Evolutionary conservation across 768 basidiomycete genomes (phyloP), one percentile per base, ranked within the genome.

Genomic region (Neoboletus subvelutipes): DNA sequence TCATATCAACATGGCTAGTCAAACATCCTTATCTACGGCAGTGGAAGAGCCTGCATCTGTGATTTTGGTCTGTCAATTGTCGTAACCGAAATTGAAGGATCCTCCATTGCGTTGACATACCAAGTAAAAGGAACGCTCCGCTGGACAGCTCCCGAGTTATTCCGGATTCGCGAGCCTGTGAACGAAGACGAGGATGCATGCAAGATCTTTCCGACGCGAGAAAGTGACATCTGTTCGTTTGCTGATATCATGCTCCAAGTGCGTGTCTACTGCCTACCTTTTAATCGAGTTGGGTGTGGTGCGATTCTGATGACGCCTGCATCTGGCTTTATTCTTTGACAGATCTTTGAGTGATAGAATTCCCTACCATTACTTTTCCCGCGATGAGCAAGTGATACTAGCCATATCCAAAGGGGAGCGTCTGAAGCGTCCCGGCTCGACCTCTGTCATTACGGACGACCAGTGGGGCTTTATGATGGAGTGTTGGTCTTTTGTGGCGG

Each of bases 11-110:
- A 18, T 31, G 18, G 5, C 39, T n/a, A 71, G 79, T 73, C 78
- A 0, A 83, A 83, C 48, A 68, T 83, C 45, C 74, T 82, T 6
- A 71, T 83, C 34, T 67, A 77, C 52, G 69, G 68, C 42, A 66
- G 75, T 18, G 74, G 76, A 22, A 74, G 74, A 31, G 79, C 76
- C 1, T 74, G 75, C 28, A 64, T 83, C 9, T 72, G 73, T 31
- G 80, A 82, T 56, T 80, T 82, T 51, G 80, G 80, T 4, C 61
- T 82, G 3, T 81, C 79, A 2, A 73, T 66, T 24, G 67, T 81
- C 50, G 60, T 71, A 33, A 67, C 66, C 1, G 73, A 77, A 36
- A 61, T 77, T 29, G 63, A 72, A 40, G 67, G 68, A 6, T 67
- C 68, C 18, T 71, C 66, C 18, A 60, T 69, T 13, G 71, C 72